Conservation (phyloP, 2,329 filamentous ascomycete species). For the Arthrocladium fulminans region DNA sequence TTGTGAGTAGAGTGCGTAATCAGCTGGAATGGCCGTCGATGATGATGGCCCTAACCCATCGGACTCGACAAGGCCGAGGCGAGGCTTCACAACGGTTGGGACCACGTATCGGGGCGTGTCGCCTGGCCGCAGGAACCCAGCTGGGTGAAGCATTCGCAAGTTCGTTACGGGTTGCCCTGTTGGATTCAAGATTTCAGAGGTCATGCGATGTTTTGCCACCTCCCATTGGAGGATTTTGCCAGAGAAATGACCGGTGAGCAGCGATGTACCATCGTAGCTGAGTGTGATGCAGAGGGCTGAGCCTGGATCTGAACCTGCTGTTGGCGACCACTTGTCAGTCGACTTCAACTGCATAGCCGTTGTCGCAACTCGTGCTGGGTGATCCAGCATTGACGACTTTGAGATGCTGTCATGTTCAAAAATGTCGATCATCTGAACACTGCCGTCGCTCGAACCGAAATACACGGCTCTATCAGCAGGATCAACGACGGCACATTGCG, state of each 20-base stretch:
- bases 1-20: conserved; percentile 30
- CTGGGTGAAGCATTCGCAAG: conserved; percentile 60
- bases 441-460: conserved; percentile 69
- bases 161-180: conserved; percentile 72
- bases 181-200: conserved; percentile 59
- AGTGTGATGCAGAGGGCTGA: conserved; percentile 59
- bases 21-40: conserved; percentile 28
- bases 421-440: conserved; percentile 71
- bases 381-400: conserved; percentile 11
- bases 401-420: conserved; percentile 30
- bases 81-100: conserved; percentile 67
- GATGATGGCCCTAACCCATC: conserved; percentile 26
- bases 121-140: conserved; percentile 33
- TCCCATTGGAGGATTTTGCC: conserved; percentile 78
- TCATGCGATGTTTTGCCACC: conserved; percentile 59
- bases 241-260: conserved; percentile 72
- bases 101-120: conserved; percentile 40
- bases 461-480: conserved; percentile 77
- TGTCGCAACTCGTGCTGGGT: conserved; percentile 30
- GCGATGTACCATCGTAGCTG: conserved; percentile 70
- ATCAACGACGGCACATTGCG: conserved; percentile 67
- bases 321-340: conserved; percentile 42
- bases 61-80: conserved; percentile 32
- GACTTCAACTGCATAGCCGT: conserved; percentile 32
- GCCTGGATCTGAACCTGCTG: conserved; percentile 52